phyloP scores from a whole-genome alignment of 345 rosid species.

The Trapa incisa region DNA sequence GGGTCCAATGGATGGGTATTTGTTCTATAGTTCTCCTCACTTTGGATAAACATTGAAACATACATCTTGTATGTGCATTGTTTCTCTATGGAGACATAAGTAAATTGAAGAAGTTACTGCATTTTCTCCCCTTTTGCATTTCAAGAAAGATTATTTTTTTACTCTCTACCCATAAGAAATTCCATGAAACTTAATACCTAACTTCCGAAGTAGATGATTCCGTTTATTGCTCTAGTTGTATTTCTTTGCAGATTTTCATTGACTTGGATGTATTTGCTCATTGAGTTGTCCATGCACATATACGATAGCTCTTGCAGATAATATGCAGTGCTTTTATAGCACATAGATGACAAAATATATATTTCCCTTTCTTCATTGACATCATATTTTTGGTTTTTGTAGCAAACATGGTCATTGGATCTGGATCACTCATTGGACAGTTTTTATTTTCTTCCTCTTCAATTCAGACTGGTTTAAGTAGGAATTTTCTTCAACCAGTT shows the following conservation, averaged over 20 bases:
- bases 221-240: background rate
- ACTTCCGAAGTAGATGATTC: background rate
- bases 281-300: background rate
- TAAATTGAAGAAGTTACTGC: background rate
- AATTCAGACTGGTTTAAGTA: no score
- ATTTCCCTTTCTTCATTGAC: background rate
- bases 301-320: background rate
- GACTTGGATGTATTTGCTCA: background rate
- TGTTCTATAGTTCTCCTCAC: conserved; percentile 5
- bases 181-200: no score
- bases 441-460: no score
- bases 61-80: background rate
- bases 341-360: background rate
- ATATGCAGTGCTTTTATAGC: background rate
- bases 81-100: no score
- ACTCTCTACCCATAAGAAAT: no score
- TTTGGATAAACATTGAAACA: background rate
- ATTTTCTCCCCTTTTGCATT: background rate
- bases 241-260: background rate
- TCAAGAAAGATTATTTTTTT: no score
- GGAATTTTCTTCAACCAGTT: no score
- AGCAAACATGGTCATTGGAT: no score
- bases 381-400: no score
- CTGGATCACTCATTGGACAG: no score
- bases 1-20: conserved; percentile 93